Evolutionary conservation across 371 early-diverging fungal genomes (phyloP).

Genomic region (Syncephalastrum contaminatum): DNA sequence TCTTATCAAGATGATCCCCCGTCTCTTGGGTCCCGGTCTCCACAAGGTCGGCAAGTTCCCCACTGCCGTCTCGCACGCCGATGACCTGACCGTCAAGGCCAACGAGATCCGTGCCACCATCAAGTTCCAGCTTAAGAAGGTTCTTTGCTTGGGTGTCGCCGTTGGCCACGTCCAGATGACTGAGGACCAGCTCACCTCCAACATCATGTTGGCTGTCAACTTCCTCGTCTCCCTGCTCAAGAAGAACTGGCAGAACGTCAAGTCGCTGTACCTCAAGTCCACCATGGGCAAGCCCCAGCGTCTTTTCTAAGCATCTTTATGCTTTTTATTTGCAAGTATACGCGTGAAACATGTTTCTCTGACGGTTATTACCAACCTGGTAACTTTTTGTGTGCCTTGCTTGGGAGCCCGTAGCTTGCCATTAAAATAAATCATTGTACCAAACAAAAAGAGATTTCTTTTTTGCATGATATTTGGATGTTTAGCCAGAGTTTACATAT

Average conservation of each 20-base stretch:
- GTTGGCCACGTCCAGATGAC: slow-evolving; percentile 97
- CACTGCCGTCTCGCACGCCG: slow-evolving; percentile 93
- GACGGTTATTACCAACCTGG: slow-evolving; percentile 19
- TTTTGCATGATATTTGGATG: no score
- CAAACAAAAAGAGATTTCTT: no score
- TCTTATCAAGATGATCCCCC: slow-evolving; percentile 98
- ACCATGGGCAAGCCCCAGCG: slow-evolving; percentile 96
- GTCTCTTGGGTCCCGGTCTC: slow-evolving; percentile 97
- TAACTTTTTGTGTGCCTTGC: slow-evolving; percentile 13
- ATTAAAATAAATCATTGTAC: slow-evolving; percentile 4
- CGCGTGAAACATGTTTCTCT: slow-evolving; percentile 10
- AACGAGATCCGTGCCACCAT: slow-evolving; percentile 96
- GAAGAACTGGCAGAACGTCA: slow-evolving; percentile 99
- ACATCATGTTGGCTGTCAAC: slow-evolving; percentile 98
- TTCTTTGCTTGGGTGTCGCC: slow-evolving; percentile 97
- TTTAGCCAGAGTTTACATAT: no score
- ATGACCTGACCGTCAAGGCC: slow-evolving; percentile 89
- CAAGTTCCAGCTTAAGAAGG: slow-evolving; percentile 99
- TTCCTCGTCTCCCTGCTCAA: slow-evolving; percentile 97
- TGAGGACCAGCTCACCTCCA: slow-evolving; percentile 93
- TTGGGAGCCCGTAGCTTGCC: slow-evolving; percentile 15
- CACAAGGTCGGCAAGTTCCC: slow-evolving; percentile 98
- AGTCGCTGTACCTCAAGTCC: slow-evolving; percentile 97
- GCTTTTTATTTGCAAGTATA: slow-evolving; percentile 4
- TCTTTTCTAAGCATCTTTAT: slow-evolving; percentile 59